Conservation (phyloP, 257 asterid genomes). For the Mentha longifolia region DNA sequence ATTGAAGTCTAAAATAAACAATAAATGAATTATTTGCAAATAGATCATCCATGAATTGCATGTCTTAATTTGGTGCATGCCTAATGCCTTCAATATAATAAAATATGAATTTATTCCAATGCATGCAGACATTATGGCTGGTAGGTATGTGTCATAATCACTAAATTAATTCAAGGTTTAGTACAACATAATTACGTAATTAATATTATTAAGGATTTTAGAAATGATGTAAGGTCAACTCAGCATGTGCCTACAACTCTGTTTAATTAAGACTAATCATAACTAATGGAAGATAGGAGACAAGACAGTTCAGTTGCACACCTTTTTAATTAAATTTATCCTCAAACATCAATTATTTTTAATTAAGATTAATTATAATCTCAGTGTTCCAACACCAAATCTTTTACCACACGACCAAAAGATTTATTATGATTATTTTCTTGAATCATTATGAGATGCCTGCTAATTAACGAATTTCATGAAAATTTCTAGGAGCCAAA, state of each 20-base stretch:
- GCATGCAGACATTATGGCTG: constrained; percentile 31
- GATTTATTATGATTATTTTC: neutral
- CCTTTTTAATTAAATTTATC: neutral
- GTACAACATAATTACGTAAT: constrained; percentile 14
- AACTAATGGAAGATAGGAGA: constrained; percentile 35
- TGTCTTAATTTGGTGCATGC: neutral
- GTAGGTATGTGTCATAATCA: constrained; percentile 36
- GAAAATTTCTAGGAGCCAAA: neutral
- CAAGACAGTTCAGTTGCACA: constrained; percentile 34
- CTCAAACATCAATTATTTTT: neutral
- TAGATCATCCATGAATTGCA: neutral
- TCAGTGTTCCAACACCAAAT: constrained; percentile 33
- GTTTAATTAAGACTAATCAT: constrained; percentile 9
- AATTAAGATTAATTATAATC: no score
- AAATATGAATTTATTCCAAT: neutral
- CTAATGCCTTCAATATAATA: neutral
- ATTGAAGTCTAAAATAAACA: neutral
- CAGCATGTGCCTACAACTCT: constrained; percentile 34
- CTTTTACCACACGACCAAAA: constrained; percentile 33
- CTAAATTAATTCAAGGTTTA: constrained; percentile 6
- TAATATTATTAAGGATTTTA: neutral
- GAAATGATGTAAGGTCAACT: constrained; percentile 35
- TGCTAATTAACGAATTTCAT: neutral
- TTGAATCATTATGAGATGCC: constrained; percentile 7
- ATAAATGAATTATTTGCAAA: neutral